Conservation (phyloP, 306 rosid genomes). For the Cyamopsis tetragonoloba region DNA sequence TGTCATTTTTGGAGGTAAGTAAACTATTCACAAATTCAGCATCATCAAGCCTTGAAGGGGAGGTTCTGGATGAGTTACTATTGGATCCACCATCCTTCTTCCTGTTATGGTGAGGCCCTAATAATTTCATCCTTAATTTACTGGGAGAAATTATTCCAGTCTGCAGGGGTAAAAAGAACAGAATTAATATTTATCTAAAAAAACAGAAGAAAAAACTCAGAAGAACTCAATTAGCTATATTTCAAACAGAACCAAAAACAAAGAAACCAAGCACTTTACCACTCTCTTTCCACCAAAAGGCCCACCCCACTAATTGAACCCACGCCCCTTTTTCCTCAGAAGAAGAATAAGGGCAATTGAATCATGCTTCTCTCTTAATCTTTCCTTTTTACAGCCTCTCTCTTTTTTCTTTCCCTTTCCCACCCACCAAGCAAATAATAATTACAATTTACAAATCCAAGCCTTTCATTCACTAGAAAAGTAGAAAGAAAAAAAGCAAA, state of each 20-base stretch:
- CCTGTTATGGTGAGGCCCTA: constrained; percentile 61
- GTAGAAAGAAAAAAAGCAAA: constrained; percentile 27
- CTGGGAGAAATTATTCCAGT: constrained; percentile 91
- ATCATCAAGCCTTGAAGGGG: constrained; percentile 78
- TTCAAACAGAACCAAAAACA: constrained; percentile 1
- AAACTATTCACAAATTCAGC: constrained; percentile 71
- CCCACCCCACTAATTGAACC: constrained; percentile 15
- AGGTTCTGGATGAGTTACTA: constrained; percentile 86
- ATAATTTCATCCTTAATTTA: constrained; percentile 87
- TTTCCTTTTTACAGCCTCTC: neutral
- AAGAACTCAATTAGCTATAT: constrained; percentile 14
- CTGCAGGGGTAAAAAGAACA: constrained; percentile 36
- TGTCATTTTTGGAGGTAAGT: constrained; percentile 43
- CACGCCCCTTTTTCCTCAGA: neutral
- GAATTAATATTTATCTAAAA: too few species aligned
- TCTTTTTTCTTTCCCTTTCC: neutral
- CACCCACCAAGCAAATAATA: constrained; percentile 25
- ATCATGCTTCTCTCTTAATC: neutral
- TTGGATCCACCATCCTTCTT: constrained; percentile 92
- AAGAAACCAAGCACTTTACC: constrained; percentile 1
- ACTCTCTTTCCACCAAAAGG: constrained; percentile 19
- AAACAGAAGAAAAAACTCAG: too few species aligned
- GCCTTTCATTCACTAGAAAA: constrained; percentile 23
- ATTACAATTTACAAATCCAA: constrained; percentile 31
- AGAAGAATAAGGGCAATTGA: constrained; percentile 16